Evolutionary conservation across 208 protist genomes (phyloP).

Genomic region (Trypanosoma caninum): DNA sequence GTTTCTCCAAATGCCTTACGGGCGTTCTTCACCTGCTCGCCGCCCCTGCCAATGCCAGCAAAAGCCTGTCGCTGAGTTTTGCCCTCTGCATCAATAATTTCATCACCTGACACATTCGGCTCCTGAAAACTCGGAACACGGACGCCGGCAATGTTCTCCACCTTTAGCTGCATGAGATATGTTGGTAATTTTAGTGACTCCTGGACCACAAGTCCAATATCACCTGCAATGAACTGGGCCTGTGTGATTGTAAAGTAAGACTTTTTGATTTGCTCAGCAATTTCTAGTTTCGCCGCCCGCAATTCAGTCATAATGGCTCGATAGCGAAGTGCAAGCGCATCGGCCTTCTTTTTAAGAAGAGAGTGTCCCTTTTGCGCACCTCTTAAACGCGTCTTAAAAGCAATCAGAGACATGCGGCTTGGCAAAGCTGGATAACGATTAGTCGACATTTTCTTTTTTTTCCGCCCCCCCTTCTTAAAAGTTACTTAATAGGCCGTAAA

Average conservation of each 20-base stretch:
- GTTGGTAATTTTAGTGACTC: constrained; percentile 92
- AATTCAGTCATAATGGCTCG: constrained; percentile 94
- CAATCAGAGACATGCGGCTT: constrained; percentile 91
- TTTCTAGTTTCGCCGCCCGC: constrained; percentile 83
- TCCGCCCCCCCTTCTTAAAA: no score
- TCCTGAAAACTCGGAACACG: constrained; percentile 93
- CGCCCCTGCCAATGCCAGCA: constrained; percentile 95
- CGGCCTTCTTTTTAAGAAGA: constrained; percentile 99
- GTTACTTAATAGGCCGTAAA: no score
- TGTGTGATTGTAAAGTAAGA: constrained; percentile 96
- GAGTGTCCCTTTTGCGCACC: constrained; percentile 98
- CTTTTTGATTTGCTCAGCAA: constrained; percentile 83
- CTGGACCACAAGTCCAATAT: constrained; percentile 94
- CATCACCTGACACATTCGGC: constrained; percentile 8
- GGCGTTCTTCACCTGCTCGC: constrained; percentile 94
- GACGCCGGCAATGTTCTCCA: constrained; percentile 99
- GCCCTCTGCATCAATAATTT: not conserved
- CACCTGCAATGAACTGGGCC: constrained; percentile 96
- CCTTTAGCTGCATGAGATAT: constrained; percentile 85
- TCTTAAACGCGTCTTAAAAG: constrained; percentile 93
- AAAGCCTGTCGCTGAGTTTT: constrained; percentile 30
- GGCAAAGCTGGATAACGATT: constrained; percentile 89
- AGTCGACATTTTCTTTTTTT: no score
- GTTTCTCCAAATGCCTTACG: constrained; percentile 89
- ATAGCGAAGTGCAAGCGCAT: constrained; percentile 98